A percentile compares a stretch with the other conserved stretches of the same genome.
Evolutionary conservation across 352 stramenopile genomes (phyloP).

Genomic region (Phytophthora sp.): DNA sequence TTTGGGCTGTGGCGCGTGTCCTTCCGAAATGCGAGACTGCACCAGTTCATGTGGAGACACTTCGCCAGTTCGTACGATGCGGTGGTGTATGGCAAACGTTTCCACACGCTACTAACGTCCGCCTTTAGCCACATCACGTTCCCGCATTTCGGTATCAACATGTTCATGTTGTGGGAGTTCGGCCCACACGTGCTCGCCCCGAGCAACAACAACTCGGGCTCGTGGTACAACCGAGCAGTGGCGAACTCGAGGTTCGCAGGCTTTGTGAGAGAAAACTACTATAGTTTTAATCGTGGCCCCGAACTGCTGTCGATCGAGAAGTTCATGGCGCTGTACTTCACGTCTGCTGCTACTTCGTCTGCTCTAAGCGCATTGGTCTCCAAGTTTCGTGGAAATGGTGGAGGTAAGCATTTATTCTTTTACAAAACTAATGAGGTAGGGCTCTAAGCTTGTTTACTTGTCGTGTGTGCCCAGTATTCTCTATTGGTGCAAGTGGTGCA

Average conservation of each 20-base stretch:
- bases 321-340: conserved; percentile 75
- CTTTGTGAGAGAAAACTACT: conserved; percentile 38
- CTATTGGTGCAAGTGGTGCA: conserved; percentile 79
- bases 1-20: conserved; percentile 83
- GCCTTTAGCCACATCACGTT: conserved; percentile 88
- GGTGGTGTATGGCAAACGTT: conserved; percentile 63
- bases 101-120: conserved; percentile 79
- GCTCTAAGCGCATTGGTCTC: conserved; percentile 71
- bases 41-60: conserved; percentile 83
- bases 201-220: conserved; percentile 42
- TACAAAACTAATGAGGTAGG: background rate
- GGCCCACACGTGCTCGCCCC: conserved; percentile 67
- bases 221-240: conserved; percentile 61
- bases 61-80: conserved; percentile 86
- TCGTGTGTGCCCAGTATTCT: conserved; percentile 58
- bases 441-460: background rate
- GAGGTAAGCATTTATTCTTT: conserved; percentile 33
- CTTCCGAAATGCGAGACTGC: conserved; percentile 45
- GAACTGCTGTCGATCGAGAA: conserved; percentile 63
- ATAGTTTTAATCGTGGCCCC: conserved; percentile 27
- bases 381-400: conserved; percentile 59
- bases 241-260: conserved; percentile 55
- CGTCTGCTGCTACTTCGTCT: conserved; percentile 74
- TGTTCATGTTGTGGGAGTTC: conserved; percentile 92
- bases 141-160: conserved; percentile 85